Evolutionary conservation across 2,329 filamentous ascomycete genomes (phyloP), one percentile per base, ranked within the genome.

Genomic region (Tolypocladium nubicola): DNA sequence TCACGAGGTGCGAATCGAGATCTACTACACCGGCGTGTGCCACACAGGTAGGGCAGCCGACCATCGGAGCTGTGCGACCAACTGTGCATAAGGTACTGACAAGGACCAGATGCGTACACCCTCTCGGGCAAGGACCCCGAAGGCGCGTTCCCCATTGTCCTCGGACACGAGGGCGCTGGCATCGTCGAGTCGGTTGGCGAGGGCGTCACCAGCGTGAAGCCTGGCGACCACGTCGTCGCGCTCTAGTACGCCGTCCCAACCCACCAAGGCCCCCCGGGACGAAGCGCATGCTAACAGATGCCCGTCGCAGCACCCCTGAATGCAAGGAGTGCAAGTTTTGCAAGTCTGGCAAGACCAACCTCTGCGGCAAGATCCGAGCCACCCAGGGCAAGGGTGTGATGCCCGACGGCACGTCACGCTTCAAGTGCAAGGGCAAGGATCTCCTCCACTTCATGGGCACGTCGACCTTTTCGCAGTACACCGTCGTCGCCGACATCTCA

Each of bases 241-340:
- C 87, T 95, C 61, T 95, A 95, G 86, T 90, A 82, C 60, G 83
- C 75, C 21, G 1, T 23, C 47, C 14, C 23, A 39, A 2, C 13
- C 30, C 47, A 21, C n/a, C 10, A 19, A 5, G 5, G 10, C 35
- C 37, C 16, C 37, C 33, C 38, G 21, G 37, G 6, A 19, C 1
- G 26, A 37, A 5, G n/a, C 26, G 21, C 55, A 37, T n/a, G 52
- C 56, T 63, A 54, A 62, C 53, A 49, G 56, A 40, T 37, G 30
- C 53, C 56, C 52, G 33, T 53, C 35, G 56, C 56, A 96, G 91
- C 81, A 97, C 92, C 52, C 94, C 94, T 63, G 93, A 97, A 79
- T 97, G 94, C 80, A 81, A 84, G 65, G 93, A 97, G 75, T 99
- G 94, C 86, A 97, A 97, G 80, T 97, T 97, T 83, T 99, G 94